Base-by-base conservation (phyloP, 495 filamentous ascomycete species). In the Elaphomyces granulatus region DNA sequence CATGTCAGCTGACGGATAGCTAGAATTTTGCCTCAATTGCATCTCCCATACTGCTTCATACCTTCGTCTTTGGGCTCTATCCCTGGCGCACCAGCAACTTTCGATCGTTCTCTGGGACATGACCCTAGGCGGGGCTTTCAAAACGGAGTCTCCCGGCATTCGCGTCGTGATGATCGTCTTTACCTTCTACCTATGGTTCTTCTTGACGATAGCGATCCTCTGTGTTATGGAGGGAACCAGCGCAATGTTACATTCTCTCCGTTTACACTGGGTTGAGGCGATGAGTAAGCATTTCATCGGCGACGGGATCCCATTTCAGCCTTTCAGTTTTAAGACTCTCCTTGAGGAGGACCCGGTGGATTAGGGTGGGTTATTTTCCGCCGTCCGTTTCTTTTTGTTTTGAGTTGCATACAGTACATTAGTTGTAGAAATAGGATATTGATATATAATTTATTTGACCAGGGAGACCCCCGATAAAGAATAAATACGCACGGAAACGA, bases 231-330 rank as follows among this genome's bases (percentile, higher is more conserved):
- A 90, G 53, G 83, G 83, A 35, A 87, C 81, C 20, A 80, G 77
- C 56, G 83, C 83, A 36, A 87, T 90, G 83, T 72, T 94, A 66
- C 92, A 96, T 61, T 86, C 81, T 44, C 69, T 99, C 47, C 76
- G 90, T 68, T 72, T 99, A 42, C 92, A 95, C 53, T 99, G 90
- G 90, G 90, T 99, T 42, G 90, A 99, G 59, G 87, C 90, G n/a
- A 95, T 96, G 77, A 90, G 85, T 64, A 98, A 98, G 64, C 93
- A 95, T 67, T 94, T 95, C 66, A 81, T 95, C 56, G 93, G 93
- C 45, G 87, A 87, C 40, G 90, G 90, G 32, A 71, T 90, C 55
- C 68, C 87, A 28, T 96, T 99, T 63, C 67, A 80, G 49, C 90
- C 90, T 7, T 96, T 98, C 59, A 87, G 81, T 52, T 96, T 96